Percentiles rank a stretch among this genome's conserved stretches.
Evolutionary conservation across 495 filamentous ascomycete species (phyloP).

Genomic region (Trichocladium uniseriatum): DNA sequence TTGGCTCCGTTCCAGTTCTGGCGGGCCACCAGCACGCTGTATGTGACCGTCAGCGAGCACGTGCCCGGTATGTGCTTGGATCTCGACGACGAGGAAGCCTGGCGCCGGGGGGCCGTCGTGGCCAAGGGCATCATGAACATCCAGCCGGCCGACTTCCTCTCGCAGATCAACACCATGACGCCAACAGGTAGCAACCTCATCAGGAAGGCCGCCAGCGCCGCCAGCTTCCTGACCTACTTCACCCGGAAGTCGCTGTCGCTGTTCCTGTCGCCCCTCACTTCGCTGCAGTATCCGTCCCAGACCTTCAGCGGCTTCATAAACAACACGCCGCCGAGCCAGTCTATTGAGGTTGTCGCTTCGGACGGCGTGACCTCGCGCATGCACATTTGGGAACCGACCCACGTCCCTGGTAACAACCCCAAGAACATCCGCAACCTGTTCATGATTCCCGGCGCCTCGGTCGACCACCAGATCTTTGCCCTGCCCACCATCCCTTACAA

Average conservation of each 20-base stretch:
- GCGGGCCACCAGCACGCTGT: constrained; percentile 55
- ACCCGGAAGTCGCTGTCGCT: constrained; percentile 43
- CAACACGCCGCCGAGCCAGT: constrained; percentile 33
- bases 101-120: constrained; percentile 33
- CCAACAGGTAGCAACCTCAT: constrained; percentile 39
- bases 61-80: constrained; percentile 22
- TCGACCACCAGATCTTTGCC: constrained; percentile 55
- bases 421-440: constrained; percentile 39
- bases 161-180: constrained; percentile 48
- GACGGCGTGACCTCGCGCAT: constrained; percentile 48
- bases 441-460: constrained; percentile 53
- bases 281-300: constrained; percentile 45
- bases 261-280: constrained; percentile 47
- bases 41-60: constrained; percentile 43
- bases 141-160: constrained; percentile 43
- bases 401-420: constrained; percentile 17
- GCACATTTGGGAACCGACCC: constrained; percentile 46
- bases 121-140: constrained; percentile 55
- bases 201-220: constrained; percentile 34
- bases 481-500: constrained; percentile 57
- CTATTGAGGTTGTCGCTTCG: constrained; percentile 33
- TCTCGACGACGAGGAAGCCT: constrained; percentile 29
- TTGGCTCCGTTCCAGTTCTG: constrained; percentile 47
- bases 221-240: constrained; percentile 50
- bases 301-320: constrained; percentile 41